Conservation (phyloP, 1,284 basidiomycete genomes). For the Xerocomus nothofagi region DNA sequence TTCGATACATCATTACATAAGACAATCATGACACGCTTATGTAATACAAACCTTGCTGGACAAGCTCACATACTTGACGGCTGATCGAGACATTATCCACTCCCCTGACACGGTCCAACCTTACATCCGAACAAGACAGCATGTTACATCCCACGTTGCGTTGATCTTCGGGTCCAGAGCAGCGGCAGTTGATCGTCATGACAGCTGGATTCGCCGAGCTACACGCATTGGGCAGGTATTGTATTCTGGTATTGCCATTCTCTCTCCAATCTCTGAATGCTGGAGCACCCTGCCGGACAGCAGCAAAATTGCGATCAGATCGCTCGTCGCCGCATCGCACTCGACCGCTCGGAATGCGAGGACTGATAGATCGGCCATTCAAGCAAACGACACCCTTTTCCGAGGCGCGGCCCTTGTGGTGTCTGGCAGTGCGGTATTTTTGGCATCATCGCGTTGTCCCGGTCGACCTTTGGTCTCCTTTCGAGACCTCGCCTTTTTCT, state of each 20-base stretch:
- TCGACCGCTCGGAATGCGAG: slow-evolving; percentile 24
- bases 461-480: slow-evolving; percentile 18
- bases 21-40: background rate
- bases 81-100: no score
- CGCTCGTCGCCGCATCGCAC: slow-evolving; percentile 16
- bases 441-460: slow-evolving; percentile 14
- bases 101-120: no score
- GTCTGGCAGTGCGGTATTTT: slow-evolving; percentile 9
- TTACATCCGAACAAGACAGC: slow-evolving; percentile 1
- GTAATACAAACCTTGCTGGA: slow-evolving; percentile 1
- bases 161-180: slow-evolving; percentile 18
- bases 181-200: slow-evolving; percentile 23
- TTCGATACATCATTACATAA: slow-evolving; percentile 19
- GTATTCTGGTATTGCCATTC: slow-evolving; percentile 15
- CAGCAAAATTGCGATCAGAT: slow-evolving; percentile 27
- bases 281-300: slow-evolving; percentile 6
- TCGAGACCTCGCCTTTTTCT: slow-evolving; percentile 30
- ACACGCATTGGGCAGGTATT: slow-evolving; percentile 17
- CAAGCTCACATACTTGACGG: no score
- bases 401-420: slow-evolving; percentile 23
- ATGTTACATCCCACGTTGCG: slow-evolving; percentile 4
- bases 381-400: slow-evolving; percentile 36
- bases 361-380: slow-evolving; percentile 23
- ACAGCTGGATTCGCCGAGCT: slow-evolving; percentile 22
- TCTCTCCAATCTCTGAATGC: slow-evolving; percentile 9